These are phyloP conservation scores for Eremomyces bilateralis DNA, from an alignment of 495 filamentous ascomycete species.

Conservation along the genomic window DNA sequence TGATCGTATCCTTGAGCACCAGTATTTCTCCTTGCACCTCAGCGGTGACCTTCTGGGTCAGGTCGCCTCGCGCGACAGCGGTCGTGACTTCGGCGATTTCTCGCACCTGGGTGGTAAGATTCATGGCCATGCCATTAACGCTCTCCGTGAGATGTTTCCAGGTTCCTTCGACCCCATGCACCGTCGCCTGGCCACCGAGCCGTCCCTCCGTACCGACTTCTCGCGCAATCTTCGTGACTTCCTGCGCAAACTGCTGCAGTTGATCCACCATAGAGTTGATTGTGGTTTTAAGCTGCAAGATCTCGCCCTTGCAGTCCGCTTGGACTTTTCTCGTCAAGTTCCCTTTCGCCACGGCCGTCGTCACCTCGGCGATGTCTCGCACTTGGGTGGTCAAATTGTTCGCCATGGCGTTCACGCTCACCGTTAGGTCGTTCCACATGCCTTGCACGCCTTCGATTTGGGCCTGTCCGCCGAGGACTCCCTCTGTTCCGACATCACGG, in stretches of 20 bases:
- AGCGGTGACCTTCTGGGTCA: slow-evolving; percentile 89
- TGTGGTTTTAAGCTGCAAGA: slow-evolving; percentile 84
- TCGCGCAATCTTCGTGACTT: slow-evolving; percentile 87
- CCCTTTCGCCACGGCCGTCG: slow-evolving; percentile 88
- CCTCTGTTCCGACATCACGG: slow-evolving; percentile 91
- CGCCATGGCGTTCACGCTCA: slow-evolving; percentile 94
- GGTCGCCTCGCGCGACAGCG: slow-evolving; percentile 81
- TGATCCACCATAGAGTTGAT: slow-evolving; percentile 99
- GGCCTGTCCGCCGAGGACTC: slow-evolving; percentile 89
- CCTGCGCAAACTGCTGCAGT: slow-evolving; percentile 84
- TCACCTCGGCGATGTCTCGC: slow-evolving; percentile 92
- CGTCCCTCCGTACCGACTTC: slow-evolving; percentile 97
- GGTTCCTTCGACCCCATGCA: slow-evolving; percentile 63
- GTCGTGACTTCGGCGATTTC: slow-evolving; percentile 98
- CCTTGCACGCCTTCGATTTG: slow-evolving; percentile 73
- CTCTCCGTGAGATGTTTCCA: slow-evolving; percentile 98
- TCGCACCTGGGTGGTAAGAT: slow-evolving; percentile 91
- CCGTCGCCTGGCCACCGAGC: slow-evolving; percentile 87
- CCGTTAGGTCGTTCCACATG: slow-evolving; percentile 92
- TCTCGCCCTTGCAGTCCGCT: slow-evolving; percentile 82
- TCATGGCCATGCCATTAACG: slow-evolving; percentile 98
- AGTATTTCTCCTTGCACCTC: slow-evolving; percentile 93
- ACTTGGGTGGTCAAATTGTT: slow-evolving; percentile 69
- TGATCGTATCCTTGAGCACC: slow-evolving; percentile 91
- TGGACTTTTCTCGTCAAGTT: slow-evolving; percentile 93